These are phyloP conservation scores for Termitomyces bulborhizus DNA, from an alignment of 768 basidiomycete genomes.

Conservation along the genomic window DNA sequence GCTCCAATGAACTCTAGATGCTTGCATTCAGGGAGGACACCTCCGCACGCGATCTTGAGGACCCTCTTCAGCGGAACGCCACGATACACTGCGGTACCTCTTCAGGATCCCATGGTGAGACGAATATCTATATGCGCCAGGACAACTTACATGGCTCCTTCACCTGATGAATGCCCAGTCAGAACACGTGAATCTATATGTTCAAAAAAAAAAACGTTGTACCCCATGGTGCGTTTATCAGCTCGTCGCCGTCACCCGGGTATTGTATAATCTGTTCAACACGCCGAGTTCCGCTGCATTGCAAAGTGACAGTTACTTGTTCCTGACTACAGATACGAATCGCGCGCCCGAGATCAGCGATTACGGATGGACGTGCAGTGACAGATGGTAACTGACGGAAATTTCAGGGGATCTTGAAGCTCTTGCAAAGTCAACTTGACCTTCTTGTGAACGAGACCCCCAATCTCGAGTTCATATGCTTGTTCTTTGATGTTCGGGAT, in stretches of 20 bases:
- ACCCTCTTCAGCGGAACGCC: conserved; percentile 50
- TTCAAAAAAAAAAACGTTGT: background rate
- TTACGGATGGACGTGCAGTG: background rate
- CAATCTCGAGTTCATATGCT: conserved; percentile 42
- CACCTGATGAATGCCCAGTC: conserved; percentile 18
- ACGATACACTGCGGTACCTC: conserved; percentile 46
- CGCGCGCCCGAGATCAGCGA: background rate
- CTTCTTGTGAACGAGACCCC: conserved; percentile 41
- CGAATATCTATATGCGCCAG: background rate
- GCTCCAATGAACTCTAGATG: conserved; percentile 54
- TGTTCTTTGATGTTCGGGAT: conserved; percentile 44
- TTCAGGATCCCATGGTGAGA: conserved; percentile 9
- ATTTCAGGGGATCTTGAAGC: conserved; percentile 38
- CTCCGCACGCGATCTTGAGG: conserved; percentile 46
- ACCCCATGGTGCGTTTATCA: conserved; percentile 47
- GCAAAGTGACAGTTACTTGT: conserved; percentile 47
- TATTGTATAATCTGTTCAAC: conserved; percentile 47
- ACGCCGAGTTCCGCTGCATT: conserved; percentile 48
- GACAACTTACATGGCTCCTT: conserved; percentile 38
- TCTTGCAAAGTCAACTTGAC: conserved; percentile 40
- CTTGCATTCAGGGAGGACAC: conserved; percentile 37
- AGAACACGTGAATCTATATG: background rate
- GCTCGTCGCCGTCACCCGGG: conserved; percentile 49
- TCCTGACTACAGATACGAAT: conserved; percentile 25
- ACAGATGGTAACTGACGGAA: conserved; percentile 30